Evolutionary conservation across 495 filamentous ascomycete species (phyloP).

Genomic region (Penicillium dipodomyicola): DNA sequence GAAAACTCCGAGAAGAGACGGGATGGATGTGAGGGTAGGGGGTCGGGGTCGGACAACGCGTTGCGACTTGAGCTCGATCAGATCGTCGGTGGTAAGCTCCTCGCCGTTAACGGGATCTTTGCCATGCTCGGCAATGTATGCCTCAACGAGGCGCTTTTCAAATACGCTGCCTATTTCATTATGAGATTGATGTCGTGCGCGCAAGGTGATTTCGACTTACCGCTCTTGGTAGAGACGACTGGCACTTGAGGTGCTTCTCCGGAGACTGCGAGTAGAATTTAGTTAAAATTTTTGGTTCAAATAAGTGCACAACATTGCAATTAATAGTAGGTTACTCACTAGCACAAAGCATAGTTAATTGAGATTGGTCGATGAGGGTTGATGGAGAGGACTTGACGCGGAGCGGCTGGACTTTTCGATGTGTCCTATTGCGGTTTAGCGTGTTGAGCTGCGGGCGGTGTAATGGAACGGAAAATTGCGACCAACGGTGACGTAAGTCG

Average conservation of each 20-base stretch:
- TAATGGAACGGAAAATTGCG: not conserved
- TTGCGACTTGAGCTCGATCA: conserved; percentile 80
- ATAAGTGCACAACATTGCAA: not conserved
- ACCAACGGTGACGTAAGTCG: not conserved
- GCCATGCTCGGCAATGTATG: conserved; percentile 89
- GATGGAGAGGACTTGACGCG: conserved; percentile 31
- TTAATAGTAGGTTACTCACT: conserved; percentile 49
- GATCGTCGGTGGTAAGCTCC: conserved; percentile 78
- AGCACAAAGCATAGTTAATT: conserved; percentile 65
- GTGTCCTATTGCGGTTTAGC: conserved; percentile 39
- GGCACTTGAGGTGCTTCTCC: conserved; percentile 95
- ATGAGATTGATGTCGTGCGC: conserved; percentile 27
- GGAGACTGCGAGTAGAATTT: conserved; percentile 63
- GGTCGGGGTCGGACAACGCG: conserved; percentile 84
- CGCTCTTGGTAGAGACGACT: conserved; percentile 90
- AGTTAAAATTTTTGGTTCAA: conserved; percentile 17
- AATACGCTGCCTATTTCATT: conserved; percentile 69
- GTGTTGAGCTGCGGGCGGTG: conserved; percentile 26
- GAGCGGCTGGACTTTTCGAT: conserved; percentile 47
- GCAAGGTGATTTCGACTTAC: conserved; percentile 48
- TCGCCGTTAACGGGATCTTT: conserved; percentile 93
- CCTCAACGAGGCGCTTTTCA: conserved; percentile 91
- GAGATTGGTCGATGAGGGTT: conserved; percentile 30
- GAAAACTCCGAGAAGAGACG: conserved; percentile 92
- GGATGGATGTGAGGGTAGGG: conserved; percentile 93